Evolutionary conservation across 108 stramenopile genomes (phyloP).

Genomic region (Cyclotella choctawhatcheeana): DNA sequence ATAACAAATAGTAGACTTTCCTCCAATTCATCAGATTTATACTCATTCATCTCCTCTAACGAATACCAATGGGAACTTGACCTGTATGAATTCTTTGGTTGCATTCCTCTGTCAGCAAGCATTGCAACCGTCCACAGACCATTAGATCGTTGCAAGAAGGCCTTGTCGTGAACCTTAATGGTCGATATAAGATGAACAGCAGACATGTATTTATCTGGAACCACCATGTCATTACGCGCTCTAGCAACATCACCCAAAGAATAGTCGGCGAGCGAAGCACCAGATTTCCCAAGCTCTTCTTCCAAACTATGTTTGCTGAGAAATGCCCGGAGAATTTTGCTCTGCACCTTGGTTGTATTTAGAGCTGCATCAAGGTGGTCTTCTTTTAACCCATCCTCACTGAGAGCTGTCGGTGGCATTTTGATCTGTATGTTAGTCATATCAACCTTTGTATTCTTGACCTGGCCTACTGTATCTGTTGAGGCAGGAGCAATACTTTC

Average conservation of each 20-base stretch:
- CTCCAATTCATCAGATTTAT: neutral
- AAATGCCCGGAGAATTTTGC: no score
- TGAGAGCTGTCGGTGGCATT: no score
- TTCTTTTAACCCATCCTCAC: no score
- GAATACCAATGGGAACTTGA: conserved; percentile 3
- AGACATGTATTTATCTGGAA: neutral
- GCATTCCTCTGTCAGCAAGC: conserved; percentile 5
- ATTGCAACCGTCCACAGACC: conserved; percentile 13
- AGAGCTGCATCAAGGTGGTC: no score
- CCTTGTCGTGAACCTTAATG: neutral
- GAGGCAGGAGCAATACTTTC: no score
- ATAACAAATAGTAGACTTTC: conserved; percentile 4
- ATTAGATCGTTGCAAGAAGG: conserved; percentile 2
- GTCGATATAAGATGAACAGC: neutral
- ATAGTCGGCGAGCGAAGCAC: neutral
- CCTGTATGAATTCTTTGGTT: conserved; percentile 4
- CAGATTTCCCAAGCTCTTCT: neutral
- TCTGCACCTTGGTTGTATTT: no score
- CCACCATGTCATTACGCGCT: neutral
- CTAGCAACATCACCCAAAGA: neutral
- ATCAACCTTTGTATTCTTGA: no score
- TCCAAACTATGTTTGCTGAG: no score
- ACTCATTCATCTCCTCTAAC: neutral
- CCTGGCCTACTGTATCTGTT: no score
- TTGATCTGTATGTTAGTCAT: no score